Evolutionary conservation across 306 rosid genomes (phyloP).

Genomic region (Luffa aegyptiaca): DNA sequence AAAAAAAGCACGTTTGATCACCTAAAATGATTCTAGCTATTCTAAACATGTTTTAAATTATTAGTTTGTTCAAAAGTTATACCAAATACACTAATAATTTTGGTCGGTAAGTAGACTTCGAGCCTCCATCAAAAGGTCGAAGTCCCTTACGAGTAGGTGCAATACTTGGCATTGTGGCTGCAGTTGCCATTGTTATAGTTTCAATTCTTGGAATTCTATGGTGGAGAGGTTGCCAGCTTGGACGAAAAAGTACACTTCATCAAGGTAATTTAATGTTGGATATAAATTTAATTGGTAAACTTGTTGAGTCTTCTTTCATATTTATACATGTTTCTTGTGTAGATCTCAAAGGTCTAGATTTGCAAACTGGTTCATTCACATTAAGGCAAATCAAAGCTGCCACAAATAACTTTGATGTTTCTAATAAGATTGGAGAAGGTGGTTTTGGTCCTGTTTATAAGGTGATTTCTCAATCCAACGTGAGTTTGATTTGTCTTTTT

Average conservation of each 20-base stretch:
- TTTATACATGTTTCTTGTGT: background rate
- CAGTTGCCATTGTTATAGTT: conserved; percentile 5
- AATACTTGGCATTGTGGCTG: conserved; percentile 22
- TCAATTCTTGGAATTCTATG: conserved; percentile 15
- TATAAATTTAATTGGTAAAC: background rate
- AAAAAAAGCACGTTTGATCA: too few relatives aligned
- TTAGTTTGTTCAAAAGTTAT: too few relatives aligned
- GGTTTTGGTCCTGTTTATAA: conserved; percentile 38
- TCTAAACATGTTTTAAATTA: too few relatives aligned
- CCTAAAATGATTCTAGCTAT: too few relatives aligned
- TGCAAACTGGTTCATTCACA: conserved; percentile 11
- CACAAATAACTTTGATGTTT: conserved; percentile 21
- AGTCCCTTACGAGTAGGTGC: conserved; percentile 6
- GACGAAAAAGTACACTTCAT: conserved; percentile 10
- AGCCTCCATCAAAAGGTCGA: conserved; percentile 6
- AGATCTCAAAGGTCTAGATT: background rate
- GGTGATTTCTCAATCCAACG: conserved; percentile 10
- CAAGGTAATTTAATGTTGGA: conserved; percentile 13
- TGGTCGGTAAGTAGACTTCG: background rate
- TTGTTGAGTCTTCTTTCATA: background rate
- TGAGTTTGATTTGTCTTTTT: background rate
- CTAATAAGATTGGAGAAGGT: conserved; percentile 35
- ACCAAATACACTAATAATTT: background rate
- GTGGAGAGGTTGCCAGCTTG: conserved; percentile 17
- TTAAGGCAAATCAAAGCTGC: conserved; percentile 29